Evolutionary conservation across 208 protist genomes (phyloP).

Genomic region (Plasmodiophora brassicae): DNA sequence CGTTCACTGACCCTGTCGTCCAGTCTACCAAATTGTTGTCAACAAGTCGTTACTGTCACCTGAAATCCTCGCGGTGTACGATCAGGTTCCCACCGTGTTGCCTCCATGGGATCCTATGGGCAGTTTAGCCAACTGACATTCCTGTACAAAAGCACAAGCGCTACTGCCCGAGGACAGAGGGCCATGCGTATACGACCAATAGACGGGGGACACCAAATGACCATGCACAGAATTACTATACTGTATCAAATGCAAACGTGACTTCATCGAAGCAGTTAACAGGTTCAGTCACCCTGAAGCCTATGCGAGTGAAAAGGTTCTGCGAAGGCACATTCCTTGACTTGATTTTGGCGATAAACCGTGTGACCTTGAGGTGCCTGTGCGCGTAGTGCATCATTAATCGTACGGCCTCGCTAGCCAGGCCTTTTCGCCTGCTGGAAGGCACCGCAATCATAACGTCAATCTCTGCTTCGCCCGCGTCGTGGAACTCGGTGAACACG

Average conservation of each 20-base stretch:
- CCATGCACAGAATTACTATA: no score
- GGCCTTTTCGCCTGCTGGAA: background rate
- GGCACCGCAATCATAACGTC: conserved; percentile 18
- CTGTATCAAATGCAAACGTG: no score
- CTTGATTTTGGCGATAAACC: background rate
- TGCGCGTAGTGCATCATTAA: background rate
- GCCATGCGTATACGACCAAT: no score
- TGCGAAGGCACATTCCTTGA: background rate
- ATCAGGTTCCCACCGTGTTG: conserved; percentile 9
- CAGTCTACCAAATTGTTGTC: conserved; percentile 38
- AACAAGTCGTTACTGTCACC: background rate
- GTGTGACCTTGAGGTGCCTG: background rate
- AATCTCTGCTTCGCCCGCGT: background rate
- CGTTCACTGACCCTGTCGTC: background rate
- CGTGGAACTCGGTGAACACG: background rate
- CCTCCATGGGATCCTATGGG: conserved; percentile 57
- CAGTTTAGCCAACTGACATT: conserved; percentile 38
- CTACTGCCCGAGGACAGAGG: no score
- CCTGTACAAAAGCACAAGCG: no score
- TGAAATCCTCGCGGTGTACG: background rate
- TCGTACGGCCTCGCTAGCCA: background rate
- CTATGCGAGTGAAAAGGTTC: background rate
- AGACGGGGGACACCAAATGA: no score
- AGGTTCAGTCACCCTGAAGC: background rate
- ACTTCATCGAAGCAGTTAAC: background rate